Evolutionary conservation across 768 basidiomycete species (phyloP).

Genomic region (Phallus indusiatus): DNA sequence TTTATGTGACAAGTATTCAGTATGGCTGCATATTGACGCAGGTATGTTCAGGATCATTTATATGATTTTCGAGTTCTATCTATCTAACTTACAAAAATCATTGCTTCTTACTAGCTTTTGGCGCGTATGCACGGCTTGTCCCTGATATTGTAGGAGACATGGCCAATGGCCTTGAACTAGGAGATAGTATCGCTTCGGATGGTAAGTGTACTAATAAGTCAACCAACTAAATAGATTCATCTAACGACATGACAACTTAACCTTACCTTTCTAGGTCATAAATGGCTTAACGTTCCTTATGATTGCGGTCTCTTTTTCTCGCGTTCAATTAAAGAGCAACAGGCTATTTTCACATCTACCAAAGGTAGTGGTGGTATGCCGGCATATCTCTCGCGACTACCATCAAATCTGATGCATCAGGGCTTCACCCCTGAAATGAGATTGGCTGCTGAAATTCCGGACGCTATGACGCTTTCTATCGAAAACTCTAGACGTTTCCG

Average conservation of each 20-base stretch:
- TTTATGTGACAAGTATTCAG: slow-evolving; percentile 25
- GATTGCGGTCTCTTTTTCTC: slow-evolving; percentile 32
- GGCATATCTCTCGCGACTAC: slow-evolving; percentile 26
- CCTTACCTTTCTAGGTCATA: slow-evolving; percentile 17
- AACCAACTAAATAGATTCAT: background rate
- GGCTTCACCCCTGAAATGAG: slow-evolving; percentile 9
- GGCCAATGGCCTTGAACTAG: slow-evolving; percentile 23
- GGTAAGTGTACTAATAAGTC: slow-evolving; percentile 19
- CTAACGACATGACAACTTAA: background rate
- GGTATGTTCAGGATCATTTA: slow-evolving; percentile 14
- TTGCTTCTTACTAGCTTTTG: slow-evolving; percentile 27
- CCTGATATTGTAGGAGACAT: slow-evolving; percentile 22
- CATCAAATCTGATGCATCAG: background rate
- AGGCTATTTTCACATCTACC: slow-evolving; percentile 26
- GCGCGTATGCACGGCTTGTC: slow-evolving; percentile 28
- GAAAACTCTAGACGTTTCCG: slow-evolving; percentile 35
- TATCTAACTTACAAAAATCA: background rate
- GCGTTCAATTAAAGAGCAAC: slow-evolving; percentile 17
- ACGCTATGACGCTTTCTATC: slow-evolving; percentile 28
- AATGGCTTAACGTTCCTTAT: slow-evolving; percentile 33
- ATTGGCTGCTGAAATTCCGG: slow-evolving; percentile 16
- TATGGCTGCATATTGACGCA: slow-evolving; percentile 35
- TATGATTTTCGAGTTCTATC: background rate
- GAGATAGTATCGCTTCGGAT: slow-evolving; percentile 30
- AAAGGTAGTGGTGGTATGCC: slow-evolving; percentile 15